Evolutionary conservation across 1,284 basidiomycete species (phyloP), one percentile per base, ranked within the genome.

Genomic region (Polyporus tsugae): DNA sequence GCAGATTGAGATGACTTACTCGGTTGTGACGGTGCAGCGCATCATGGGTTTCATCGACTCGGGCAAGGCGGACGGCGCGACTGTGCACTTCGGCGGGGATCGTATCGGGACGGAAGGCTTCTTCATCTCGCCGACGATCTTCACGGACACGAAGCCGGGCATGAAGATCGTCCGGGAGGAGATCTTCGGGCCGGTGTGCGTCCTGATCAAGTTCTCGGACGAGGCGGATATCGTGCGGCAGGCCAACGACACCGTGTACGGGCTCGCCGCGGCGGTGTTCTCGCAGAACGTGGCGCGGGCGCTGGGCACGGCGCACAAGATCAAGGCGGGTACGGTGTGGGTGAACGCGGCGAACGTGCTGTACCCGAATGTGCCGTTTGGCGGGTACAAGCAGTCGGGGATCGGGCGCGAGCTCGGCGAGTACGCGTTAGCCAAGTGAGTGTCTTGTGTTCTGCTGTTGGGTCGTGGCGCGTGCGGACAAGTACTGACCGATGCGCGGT

Each of bases 111-210:
- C 81, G 11, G 89, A 94, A 76, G 92, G 92, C 1, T 94, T 87
- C 85, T 94, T 89, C 80, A 89, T 94, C 80, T 75, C 87, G 74
- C 94, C 92, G n/a, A 97, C 95, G 42, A 89, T 97, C 80, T 97
- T 97, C 86, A 91, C 91, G 49, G 85, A 96, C 77, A 88, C 89
- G 49, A 87, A 84, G 61, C 85, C 90, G 42, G 86, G 92, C 70
- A 95, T 96, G 93, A 91, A 88, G 82, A 97, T 98, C 77, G 91
- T 94, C 70, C 82, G 87, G 76, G 96, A 98, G 82, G 96, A 98
- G 82, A 96, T 97, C 78, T 96, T 96, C 76, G 95, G 95, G 6
- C 95, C 95, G 57, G 92, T 95, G 62, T 88, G 88, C 66, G 91
- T 91, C 39, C 81, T 94, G 15, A 87, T 91, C 80, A 91, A 91